Evolutionary conservation across 2,329 filamentous ascomycete species (phyloP).

Genomic region (Hirsutella rhossiliensis): DNA sequence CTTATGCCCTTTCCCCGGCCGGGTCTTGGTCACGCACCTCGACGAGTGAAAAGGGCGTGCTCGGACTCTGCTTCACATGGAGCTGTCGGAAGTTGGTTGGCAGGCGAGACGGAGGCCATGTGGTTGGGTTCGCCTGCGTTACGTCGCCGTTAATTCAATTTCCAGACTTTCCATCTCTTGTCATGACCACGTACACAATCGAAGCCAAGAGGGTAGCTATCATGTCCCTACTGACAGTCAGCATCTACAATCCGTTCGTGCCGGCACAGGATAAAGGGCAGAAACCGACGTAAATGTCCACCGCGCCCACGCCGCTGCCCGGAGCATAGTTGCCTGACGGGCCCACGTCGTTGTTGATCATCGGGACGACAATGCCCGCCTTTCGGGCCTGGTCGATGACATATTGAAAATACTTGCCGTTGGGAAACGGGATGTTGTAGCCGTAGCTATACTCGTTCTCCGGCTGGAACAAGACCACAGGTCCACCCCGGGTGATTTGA

Average conservation of each 20-base stretch:
- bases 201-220: conserved; percentile 31
- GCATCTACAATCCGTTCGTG: too few relatives aligned
- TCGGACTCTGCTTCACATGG: conserved; percentile 42
- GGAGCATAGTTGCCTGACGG: conserved; percentile 50
- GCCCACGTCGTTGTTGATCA: conserved; percentile 64
- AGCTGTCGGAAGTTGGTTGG: conserved; percentile 30
- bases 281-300: conserved; percentile 42
- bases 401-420: conserved; percentile 57
- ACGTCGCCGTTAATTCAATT: not conserved
- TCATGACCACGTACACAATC: conserved; percentile 20
- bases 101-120: conserved; percentile 50
- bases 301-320: conserved; percentile 39
- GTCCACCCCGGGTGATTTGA: conserved; percentile 75
- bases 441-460: conserved; percentile 67
- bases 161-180: not conserved
- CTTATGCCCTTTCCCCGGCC: not conserved
- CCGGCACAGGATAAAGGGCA: not conserved
- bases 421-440: conserved; percentile 42
- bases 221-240: conserved; percentile 10
- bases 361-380: conserved; percentile 60
- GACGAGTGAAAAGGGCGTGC: conserved; percentile 52
- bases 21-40: conserved; percentile 24
- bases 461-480: conserved; percentile 65
- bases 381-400: conserved; percentile 56
- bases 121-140: conserved; percentile 23